Evolutionary conservation across 768 basidiomycete species (phyloP), one percentile per base, ranked within the genome.

Genomic region (Macrocybe gigantea): DNA sequence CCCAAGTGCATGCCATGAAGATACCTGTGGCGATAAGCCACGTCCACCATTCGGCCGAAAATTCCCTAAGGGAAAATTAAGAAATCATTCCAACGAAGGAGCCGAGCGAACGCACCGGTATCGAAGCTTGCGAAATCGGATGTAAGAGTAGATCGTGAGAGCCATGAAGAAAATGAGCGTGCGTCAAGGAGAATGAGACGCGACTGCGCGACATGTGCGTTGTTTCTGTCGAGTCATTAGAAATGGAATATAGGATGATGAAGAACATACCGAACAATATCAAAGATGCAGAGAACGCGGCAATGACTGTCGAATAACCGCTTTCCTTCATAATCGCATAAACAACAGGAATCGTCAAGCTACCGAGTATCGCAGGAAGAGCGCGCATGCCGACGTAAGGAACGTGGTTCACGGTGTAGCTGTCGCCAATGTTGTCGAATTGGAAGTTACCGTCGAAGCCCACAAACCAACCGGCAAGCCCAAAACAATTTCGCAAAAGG

Each of bases 301-400:
- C 83, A 49, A 98, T 82, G 34, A 93, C 69, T 5, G 92, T 89
- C 0, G 94, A 93, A 63, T 95, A 97, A 5, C 96, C 96, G 51
- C 88, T 88, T 72, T 98, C 93, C 66, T 96, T 88, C 96, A 98
- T 98, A 65, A 95, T 97, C 15, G 79, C 86, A 59, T 93, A 99
- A 0, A 98, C 84, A 51, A 98, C 71, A 0, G 94, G 89, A 10
- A 98, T 67, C 1, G 95, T 97, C 29, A 96, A 70, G 68, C 88
- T 88, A 42, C 91, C 92, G 31, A 99, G 74, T 52, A 96, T 79
- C 3, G 95, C 96, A 5, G 93, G 93, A 13, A 98, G 78, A 5
- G 89, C 85, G 36, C 96, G 79, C 82, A 99, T 83, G 53, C 93
- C 94, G 45, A 95, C 81, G 58, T 89, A 99, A 6, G 96, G 94